phyloP scores from a whole-genome alignment of 306 rosid genomes.

The Cajanus cajan region DNA sequence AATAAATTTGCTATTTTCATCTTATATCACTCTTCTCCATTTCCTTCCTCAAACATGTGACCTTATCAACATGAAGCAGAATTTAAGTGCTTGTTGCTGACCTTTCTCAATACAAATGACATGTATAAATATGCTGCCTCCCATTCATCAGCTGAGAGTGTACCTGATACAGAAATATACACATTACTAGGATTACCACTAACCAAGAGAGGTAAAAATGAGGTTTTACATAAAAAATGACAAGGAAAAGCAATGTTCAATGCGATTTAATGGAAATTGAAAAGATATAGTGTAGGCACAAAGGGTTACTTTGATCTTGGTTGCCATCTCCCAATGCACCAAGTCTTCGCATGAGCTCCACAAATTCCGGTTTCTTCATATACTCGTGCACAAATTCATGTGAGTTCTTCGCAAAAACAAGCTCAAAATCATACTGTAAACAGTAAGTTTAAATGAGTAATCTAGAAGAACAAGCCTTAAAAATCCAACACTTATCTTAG shows the following conservation, averaged over 20 bases:
- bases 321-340: conserved; percentile 98
- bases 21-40: too few species aligned
- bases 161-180: conserved; percentile 25
- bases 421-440: conserved; percentile 84
- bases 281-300: neutral
- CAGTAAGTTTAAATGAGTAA: neutral
- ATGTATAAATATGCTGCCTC: conserved; percentile 45
- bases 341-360: conserved; percentile 88
- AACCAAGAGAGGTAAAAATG: neutral
- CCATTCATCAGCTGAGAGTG: conserved; percentile 45
- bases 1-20: too few species aligned
- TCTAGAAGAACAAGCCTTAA: conserved; percentile 5
- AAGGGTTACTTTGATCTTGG: conserved; percentile 74
- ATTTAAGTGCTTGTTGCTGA: conserved; percentile 1
- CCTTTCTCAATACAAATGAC: conserved; percentile 49
- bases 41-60: neutral
- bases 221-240: neutral
- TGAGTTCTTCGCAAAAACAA: conserved; percentile 76
- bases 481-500: neutral
- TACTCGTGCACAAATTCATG: conserved; percentile 86
- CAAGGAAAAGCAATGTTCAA: neutral
- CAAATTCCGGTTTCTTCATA: conserved; percentile 70
- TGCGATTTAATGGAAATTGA: neutral
- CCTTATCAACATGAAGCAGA: neutral
- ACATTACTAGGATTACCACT: neutral